These are phyloP conservation scores for Trichophyton equinum DNA, from an alignment of 2,329 filamentous ascomycete species.

Conservation along the genomic window DNA sequence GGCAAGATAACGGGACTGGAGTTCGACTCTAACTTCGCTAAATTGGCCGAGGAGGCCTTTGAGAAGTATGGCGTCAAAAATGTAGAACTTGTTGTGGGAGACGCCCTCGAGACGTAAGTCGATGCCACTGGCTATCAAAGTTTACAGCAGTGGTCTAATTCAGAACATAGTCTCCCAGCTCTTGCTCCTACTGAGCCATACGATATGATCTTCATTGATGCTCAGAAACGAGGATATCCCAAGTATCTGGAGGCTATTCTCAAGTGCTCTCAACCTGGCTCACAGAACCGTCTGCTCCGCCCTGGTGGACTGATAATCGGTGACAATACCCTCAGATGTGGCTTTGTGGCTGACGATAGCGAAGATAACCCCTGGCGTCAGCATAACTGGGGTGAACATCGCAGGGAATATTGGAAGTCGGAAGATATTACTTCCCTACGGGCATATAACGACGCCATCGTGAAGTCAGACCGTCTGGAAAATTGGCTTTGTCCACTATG, in stretches of 20 bases:
- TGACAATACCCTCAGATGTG: not conserved
- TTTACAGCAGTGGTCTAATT: not conserved
- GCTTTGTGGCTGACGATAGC: not conserved
- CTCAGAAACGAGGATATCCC: not conserved
- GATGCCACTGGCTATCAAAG: not conserved
- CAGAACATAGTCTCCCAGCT: not conserved
- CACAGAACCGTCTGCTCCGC: not conserved
- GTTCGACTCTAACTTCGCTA: not conserved
- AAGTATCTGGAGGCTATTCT: not conserved
- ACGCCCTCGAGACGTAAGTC: not conserved
- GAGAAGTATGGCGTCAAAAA: not conserved
- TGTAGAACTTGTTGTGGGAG: not conserved
- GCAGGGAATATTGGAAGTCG: not conserved
- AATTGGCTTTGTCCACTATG: not conserved
- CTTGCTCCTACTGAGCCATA: not conserved
- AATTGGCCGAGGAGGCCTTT: not conserved
- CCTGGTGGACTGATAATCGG: not conserved
- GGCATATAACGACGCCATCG: not conserved
- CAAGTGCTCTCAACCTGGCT: not conserved
- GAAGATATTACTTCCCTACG: not conserved
- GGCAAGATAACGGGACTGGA: not conserved
- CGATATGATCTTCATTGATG: constrained; percentile 1
- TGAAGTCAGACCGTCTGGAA: not conserved
- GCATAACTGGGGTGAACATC: not conserved
- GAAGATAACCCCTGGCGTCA: not conserved